Percentiles rank a stretch among this genome's conserved stretches.
These are phyloP conservation scores for Pseudopithomyces maydicus DNA, from an alignment of 2,329 filamentous ascomycete species.

Conservation along the genomic window DNA sequence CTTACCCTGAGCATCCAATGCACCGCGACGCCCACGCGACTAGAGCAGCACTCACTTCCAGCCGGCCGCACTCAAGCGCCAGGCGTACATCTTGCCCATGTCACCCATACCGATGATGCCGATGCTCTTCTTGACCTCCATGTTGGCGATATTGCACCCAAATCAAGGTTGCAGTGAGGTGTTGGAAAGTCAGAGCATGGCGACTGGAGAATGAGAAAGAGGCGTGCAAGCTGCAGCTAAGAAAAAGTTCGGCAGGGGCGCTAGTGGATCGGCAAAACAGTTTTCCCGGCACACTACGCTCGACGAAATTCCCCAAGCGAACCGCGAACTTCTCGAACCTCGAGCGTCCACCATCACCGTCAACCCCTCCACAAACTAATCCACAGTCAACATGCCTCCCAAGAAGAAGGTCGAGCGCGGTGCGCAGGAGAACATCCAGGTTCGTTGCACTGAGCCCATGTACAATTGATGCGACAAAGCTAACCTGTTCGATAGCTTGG, in stretches of 20 bases:
- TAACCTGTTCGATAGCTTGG: constrained; percentile 70
- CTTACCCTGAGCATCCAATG: constrained; percentile 31
- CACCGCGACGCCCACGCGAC: constrained; percentile 17
- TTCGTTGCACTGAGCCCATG: constrained; percentile 2
- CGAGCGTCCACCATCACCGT: constrained; percentile 29
- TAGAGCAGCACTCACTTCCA: constrained; percentile 77
- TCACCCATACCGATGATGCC: constrained; percentile 99
- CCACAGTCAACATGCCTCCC: constrained; percentile 73
- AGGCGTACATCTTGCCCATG: constrained; percentile 99
- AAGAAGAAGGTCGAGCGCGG: constrained; percentile 81
- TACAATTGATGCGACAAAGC: constrained; percentile 4
- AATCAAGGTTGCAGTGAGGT: constrained; percentile 25
- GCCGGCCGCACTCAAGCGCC: constrained; percentile 83
- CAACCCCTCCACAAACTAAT: constrained; percentile 33
- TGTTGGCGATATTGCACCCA: constrained; percentile 38
- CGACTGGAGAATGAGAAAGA: constrained; percentile 16
- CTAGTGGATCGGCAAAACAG: constrained; percentile 17
- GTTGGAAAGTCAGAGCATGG: constrained; percentile 36
- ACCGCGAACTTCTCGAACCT: constrained; percentile 5
- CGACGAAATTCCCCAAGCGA: constrained; percentile 4
- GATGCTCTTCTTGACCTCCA: constrained; percentile 72
- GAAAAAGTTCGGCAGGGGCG: constrained; percentile 21
- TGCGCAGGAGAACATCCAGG: constrained; percentile 84
- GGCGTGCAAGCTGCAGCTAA: constrained; percentile 9
- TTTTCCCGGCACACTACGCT: constrained; percentile 1